Evolutionary conservation across 495 filamentous ascomycete genomes (phyloP).

Genomic region (Aspergillus kassunensis): DNA sequence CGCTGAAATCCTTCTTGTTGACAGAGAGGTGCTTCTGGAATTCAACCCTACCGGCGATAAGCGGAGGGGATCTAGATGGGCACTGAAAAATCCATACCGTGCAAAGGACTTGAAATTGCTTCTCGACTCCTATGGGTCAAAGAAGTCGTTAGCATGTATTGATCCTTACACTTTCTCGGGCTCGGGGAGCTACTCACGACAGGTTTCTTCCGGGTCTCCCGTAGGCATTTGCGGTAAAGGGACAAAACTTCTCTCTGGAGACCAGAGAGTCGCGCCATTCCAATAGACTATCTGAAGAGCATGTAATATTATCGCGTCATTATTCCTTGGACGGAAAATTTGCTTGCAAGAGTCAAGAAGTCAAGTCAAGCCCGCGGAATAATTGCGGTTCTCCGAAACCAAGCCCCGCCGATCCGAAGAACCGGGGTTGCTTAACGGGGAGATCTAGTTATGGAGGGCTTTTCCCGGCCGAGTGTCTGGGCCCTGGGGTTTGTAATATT

Average conservation of each 20-base stretch:
- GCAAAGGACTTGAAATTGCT: slow-evolving; percentile 53
- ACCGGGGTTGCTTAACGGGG: not conserved
- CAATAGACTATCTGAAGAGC: slow-evolving; percentile 26
- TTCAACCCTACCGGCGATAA: slow-evolving; percentile 52
- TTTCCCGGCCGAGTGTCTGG: slow-evolving; percentile 5
- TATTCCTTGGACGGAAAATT: slow-evolving; percentile 13
- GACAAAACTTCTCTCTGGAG: slow-evolving; percentile 86
- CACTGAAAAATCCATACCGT: slow-evolving; percentile 37
- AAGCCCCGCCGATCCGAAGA: not conserved
- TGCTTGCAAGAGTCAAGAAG: not conserved
- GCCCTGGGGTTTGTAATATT: slow-evolving; percentile 2
- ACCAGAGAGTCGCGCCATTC: slow-evolving; percentile 64
- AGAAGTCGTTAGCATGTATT: not conserved
- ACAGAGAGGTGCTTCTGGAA: slow-evolving; percentile 68
- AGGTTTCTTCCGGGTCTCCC: slow-evolving; percentile 79
- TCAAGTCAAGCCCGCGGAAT: not conserved
- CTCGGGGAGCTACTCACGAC: slow-evolving; percentile 43
- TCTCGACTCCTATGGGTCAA: slow-evolving; percentile 41
- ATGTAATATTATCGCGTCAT: slow-evolving; percentile 3
- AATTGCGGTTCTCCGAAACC: not conserved
- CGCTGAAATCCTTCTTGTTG: slow-evolving; percentile 82
- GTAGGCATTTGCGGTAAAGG: slow-evolving; percentile 81
- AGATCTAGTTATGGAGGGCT: not conserved
- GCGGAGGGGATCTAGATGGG: not conserved
- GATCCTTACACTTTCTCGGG: not conserved